Base-by-base conservation (phyloP, 2,329 filamentous ascomycete genomes). In the Fusarium liriodendri region DNA sequence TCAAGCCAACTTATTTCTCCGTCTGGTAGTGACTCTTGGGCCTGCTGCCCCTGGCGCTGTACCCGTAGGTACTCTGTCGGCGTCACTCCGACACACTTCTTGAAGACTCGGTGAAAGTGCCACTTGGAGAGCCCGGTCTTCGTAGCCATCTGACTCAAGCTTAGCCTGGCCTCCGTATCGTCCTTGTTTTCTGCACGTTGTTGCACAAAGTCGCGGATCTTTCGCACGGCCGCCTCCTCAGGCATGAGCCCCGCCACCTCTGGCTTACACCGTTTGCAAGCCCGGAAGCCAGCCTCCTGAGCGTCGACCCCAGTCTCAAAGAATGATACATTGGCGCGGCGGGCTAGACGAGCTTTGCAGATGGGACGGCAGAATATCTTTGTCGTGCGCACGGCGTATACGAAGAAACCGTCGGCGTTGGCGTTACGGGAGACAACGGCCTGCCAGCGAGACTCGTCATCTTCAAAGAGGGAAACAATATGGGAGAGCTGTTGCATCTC, bases 61-160 rank as follows among this genome's bases (percentile, higher is more conserved):
- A 69, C 54, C 42, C 77, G 73, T 59, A 82, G 57, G 59, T 81
- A 85, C 72, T 81, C 81, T 9, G 70, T 74, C 14, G 84, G 84
- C 50, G 89, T 90, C 47, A 86, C 66, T 9, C 89, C 88, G 18
- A 85, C 85, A 50, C 84, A 85, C 76, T 85, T 86, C 79, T 89
- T 91, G 76, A 91, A 91, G 6, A 89, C 84, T 27, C 89, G 85
- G 74, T 90, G 88, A 60, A 91, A 89, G 76, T 91, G 89, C 80
- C 89, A 87, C 62, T 88, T 87, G 11, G 88, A 89, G 40, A 90
- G 79, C 0, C 87, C 86, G 6, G 86, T 87, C 75, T 84, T 83
- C 50, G 78, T 82, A 9, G 89, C 89, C 77, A 91, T 81, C 25
- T 84, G 81, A 35, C 85, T 83, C 58, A 89, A 72, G 52, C 80